Conservation (phyloP, 345 rosid genomes). For the Acer saccharum region DNA sequence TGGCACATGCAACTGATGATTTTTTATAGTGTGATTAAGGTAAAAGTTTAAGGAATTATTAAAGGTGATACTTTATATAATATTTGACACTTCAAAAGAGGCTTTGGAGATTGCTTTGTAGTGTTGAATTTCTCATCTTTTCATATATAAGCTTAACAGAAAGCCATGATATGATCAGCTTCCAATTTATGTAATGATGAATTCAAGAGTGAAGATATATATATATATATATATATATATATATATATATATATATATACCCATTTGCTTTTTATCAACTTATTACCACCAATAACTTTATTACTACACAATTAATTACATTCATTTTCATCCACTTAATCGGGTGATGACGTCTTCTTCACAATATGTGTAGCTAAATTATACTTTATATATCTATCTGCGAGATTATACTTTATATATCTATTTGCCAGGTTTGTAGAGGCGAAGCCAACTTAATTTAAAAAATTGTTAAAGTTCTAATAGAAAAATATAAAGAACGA, state of each 20-base stretch:
- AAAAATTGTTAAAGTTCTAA: too few species aligned
- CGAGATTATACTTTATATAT: not conserved
- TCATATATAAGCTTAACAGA: not conserved
- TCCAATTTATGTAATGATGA: conserved; percentile 13
- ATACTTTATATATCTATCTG: too few species aligned
- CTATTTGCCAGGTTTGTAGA: not conserved
- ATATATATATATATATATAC: not conserved
- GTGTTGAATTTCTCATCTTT: conserved; percentile 23
- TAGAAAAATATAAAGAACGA: too few species aligned
- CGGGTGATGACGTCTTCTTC: too few species aligned
- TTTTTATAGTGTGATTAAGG: conserved; percentile 4
- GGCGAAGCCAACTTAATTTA: too few species aligned
- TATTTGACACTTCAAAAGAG: conserved; percentile 42
- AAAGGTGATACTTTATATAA: conserved; percentile 13
- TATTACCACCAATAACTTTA: not conserved
- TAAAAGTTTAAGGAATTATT: conserved; percentile 20
- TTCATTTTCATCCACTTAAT: too few species aligned
- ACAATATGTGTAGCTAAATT: too few species aligned
- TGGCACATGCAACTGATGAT: conserved; percentile 11
- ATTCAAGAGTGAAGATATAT: not conserved
- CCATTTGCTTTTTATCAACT: not conserved
- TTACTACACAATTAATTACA: too few species aligned
- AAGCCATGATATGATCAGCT: conserved; percentile 1
- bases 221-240: not conserved
- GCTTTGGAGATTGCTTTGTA: conserved; percentile 38